Evolutionary conservation across 176 grass and related monocot species (phyloP).

Genomic region (Miscanthus lutarioriparius): DNA sequence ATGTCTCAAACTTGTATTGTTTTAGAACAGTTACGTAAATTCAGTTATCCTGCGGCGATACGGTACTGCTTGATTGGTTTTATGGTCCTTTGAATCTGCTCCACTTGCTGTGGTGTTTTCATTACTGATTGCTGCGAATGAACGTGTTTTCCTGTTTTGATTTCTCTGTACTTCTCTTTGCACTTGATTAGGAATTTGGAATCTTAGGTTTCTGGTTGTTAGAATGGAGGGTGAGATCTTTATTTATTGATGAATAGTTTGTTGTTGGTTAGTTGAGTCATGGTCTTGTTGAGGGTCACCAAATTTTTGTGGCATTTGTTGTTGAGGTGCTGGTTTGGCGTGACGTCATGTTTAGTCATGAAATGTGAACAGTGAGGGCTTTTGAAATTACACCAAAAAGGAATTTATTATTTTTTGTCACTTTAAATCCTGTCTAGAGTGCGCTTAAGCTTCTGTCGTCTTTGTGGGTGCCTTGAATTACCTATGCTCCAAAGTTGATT

Average conservation of each 20-base stretch:
- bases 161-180: background rate
- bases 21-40: background rate
- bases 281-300: constrained; percentile 4
- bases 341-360: too few relatives aligned
- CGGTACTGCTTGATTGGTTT: background rate
- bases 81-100: background rate
- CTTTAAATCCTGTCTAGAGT: too few relatives aligned
- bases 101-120: background rate
- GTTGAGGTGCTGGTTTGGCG: constrained; percentile 4
- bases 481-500: background rate
- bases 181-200: constrained; percentile 10
- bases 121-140: background rate
- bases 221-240: constrained; percentile 17
- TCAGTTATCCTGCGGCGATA: background rate
- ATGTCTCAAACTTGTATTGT: background rate
- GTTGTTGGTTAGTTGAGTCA: constrained; percentile 11
- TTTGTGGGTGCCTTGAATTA: background rate
- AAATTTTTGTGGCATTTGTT: constrained; percentile 25
- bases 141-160: background rate
- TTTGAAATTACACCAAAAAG: too few relatives aligned
- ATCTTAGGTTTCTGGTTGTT: constrained; percentile 14
- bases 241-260: constrained; percentile 20
- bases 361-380: too few relatives aligned
- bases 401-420: too few relatives aligned
- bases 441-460: too few relatives aligned